Evolutionary conservation across 2,329 filamentous ascomycete genomes (phyloP).

Genomic region (Ceratocystiopsis brevicomis): DNA sequence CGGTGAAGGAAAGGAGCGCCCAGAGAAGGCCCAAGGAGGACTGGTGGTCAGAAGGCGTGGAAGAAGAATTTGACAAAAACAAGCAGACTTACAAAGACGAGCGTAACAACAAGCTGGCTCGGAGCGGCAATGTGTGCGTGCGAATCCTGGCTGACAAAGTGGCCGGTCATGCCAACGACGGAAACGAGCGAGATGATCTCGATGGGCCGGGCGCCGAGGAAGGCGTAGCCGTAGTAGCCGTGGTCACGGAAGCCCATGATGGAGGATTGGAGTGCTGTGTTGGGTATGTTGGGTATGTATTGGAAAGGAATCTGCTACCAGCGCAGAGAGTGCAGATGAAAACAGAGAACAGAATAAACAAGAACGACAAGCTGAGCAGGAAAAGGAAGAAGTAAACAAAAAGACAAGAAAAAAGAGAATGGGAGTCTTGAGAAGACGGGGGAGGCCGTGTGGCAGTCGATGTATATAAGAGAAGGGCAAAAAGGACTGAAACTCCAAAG

Average conservation of each 20-base stretch:
- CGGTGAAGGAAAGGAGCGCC: slow-evolving; percentile 36
- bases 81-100: slow-evolving; percentile 46
- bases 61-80: background rate
- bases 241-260: slow-evolving; percentile 13
- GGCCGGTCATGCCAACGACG: slow-evolving; percentile 62
- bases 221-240: slow-evolving; percentile 43
- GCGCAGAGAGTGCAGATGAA: background rate
- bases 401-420: background rate
- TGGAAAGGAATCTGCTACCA: background rate
- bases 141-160: slow-evolving; percentile 66
- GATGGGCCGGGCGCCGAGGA: slow-evolving; percentile 52
- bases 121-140: slow-evolving; percentile 45
- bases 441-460: background rate
- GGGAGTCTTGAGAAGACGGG: background rate
- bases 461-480: background rate
- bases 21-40: slow-evolving; percentile 65
- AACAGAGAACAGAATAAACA: background rate
- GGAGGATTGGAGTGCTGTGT: background rate
- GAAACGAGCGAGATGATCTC: slow-evolving; percentile 54
- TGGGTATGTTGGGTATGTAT: background rate
- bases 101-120: slow-evolving; percentile 54
- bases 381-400: background rate
- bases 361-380: background rate
- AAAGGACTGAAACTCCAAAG: slow-evolving; percentile 1
- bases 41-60: slow-evolving; percentile 25